Base-by-base conservation (phyloP, 768 basidiomycete genomes). In the Ramaria rubella region DNA sequence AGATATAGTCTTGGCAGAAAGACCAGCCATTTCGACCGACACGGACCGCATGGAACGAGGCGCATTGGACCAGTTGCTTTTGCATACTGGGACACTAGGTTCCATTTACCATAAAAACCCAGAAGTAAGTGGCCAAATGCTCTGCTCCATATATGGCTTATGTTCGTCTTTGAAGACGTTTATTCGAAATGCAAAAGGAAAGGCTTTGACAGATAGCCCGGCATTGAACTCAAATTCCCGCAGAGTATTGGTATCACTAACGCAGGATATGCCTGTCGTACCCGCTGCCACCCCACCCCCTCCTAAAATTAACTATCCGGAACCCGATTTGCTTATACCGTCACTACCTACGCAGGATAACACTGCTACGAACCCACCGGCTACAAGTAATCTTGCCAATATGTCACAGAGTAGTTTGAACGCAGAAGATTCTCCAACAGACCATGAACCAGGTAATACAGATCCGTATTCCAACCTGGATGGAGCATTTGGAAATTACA, bases 101-200 rank as follows among this genome's bases (percentile, higher is more conserved):
- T 94, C 92, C 58, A 95, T 99, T 58, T 99, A 97, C 70, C 95
- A 97, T 75, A 96, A 97, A 74, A 94, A 94, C 64, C 94, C 94
- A 15, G 90, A 95, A 79, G 90, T 89, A 43, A 61, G 75, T 62
- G 43, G 30, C 5, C 15, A 40, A 29, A 29, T 50, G 52, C 21
- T 6, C 21, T 52, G 9, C 45, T 23, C 43, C 23, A 42, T 36
- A 3, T 49, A 33, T 6, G 23, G 46, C 17, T 19, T 23, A 24
- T 31, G 14, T 55, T 45, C 23, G 38, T 38, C 38, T 23, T 33
- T 24, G 5, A 49, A 93, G 89, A 95, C 93, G 2, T 97, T 97
- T 72, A 97, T 97, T 64, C 86, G 94, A 23, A 86, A 86, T 61
- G 90, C 94, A 7, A 78, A 83, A 43, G 87, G 90, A 38, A 90